These are phyloP conservation scores for Phaeosphaeria sp. DNA, from an alignment of 2,329 filamentous ascomycete species.

Conservation along the genomic window DNA sequence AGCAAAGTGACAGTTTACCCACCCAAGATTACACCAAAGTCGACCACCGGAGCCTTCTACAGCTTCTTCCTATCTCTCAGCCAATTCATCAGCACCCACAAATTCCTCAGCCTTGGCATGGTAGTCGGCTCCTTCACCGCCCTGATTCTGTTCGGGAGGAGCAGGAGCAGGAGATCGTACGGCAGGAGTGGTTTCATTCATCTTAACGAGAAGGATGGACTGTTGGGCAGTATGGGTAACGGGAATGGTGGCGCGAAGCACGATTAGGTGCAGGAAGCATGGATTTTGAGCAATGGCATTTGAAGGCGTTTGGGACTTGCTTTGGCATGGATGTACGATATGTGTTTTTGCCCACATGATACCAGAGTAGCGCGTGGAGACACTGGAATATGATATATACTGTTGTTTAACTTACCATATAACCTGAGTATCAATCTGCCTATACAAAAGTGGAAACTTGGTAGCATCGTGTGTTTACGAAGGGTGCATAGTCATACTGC, in stretches of 20 bases:
- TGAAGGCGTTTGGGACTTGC: conserved; percentile 11
- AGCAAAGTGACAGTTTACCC: conserved; percentile 73
- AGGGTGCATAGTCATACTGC: too few species aligned
- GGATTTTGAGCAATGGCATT: conserved; percentile 1
- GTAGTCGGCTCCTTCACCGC: conserved; percentile 65
- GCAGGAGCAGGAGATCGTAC: conserved; percentile 49
- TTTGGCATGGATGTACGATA: conserved; percentile 16
- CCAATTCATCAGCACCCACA: conserved; percentile 52
- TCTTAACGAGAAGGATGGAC: conserved; percentile 72
- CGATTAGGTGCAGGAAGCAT: conserved; percentile 22
- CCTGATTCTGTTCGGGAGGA: conserved; percentile 44
- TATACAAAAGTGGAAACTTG: too few species aligned
- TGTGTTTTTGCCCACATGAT: conserved; percentile 4
- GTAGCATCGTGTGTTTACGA: too few species aligned
- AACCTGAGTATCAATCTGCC: background rate
- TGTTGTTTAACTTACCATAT: background rate
- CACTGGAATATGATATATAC: background rate
- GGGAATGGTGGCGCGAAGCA: conserved; percentile 49
- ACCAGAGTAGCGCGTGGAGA: background rate
- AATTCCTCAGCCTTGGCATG: conserved; percentile 59
- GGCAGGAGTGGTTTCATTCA: conserved; percentile 67
- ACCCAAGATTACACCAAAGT: conserved; percentile 76
- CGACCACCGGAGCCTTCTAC: conserved; percentile 75
- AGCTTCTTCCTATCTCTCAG: conserved; percentile 67
- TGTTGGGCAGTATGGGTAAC: conserved; percentile 62